Evolutionary conservation across 805 yeast species (phyloP), one percentile per base, ranked within the genome.

Genomic region (Saturnispora besseyi): DNA sequence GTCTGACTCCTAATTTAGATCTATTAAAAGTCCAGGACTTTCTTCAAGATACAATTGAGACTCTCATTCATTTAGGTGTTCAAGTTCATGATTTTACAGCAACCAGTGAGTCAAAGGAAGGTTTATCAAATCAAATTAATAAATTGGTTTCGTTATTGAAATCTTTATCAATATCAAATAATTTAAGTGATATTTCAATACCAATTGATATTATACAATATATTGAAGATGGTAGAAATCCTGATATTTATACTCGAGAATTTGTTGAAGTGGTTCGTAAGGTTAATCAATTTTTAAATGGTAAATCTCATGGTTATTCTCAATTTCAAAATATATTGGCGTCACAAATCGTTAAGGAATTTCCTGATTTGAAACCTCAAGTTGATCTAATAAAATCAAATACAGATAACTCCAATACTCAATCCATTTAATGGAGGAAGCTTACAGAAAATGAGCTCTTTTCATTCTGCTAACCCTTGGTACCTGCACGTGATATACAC

Each of bases 211-310:
- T 90, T n/a, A 71, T 89, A 12, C 82, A 84, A 54, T 93, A 93
- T 61, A 87, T 93, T 36, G 98, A 93, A 62, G 95, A 88, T 60
- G 99, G 99, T 2, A 74, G 99, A 57, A 93, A 93, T 62, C 98
- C 99, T 0, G 98, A 93, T 62, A 89, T 93, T 37, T 93, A 93
- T 66, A 89, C 98, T 0, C 77, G 99, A 63, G 99, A 93, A 68
- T 93, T 93, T 67, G 87, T 91, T 13, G 99, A 93, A 63, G 87
- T 91, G 33, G 84, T 93, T n/a, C 82, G 89, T 37, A 82, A 87
- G 58, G 81, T 89, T 42, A 93, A 93, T 61, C 96, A 95, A 60
- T 80, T 83, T 56, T 73, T 93, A 49, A 78, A 88, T 60, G 98
- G 96, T 4, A 87, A 87, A 64, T 79, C 87, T 77, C 60, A 69